Base-by-base conservation (phyloP, 768 basidiomycete species). In the Collybia mongolica region DNA sequence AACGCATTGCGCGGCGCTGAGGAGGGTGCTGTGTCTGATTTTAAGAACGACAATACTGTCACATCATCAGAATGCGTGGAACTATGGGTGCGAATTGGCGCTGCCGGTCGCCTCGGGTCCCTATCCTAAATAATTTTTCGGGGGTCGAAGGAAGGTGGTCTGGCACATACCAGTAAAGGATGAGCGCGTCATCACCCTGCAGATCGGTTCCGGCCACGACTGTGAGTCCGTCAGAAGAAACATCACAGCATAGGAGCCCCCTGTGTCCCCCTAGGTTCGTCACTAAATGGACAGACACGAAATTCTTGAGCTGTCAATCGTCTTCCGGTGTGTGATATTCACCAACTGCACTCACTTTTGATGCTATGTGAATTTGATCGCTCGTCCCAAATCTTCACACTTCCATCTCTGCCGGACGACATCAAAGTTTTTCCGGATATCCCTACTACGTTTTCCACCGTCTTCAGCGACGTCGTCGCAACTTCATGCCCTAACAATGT, bases 31-130 rank as follows among this genome's bases (percentile, higher is more conserved):
- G 46, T 54, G 0, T 69, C 59, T 0, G 70, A 58, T 38, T 58
- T 55, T 2, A 71, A 71, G 43, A 76, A 70, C 49, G 90, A 90
- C 46, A 96, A 66, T 4, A 81, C 74, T 0, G 94, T 96, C 49
- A 98, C 82, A 61, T 98, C 94, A 66, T 98, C 94, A 2, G 93
- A 95, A 61, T 98, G 94, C 0, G 92, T 93, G 2, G 88, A 90
- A 3, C 81, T 72, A 66, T 97, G 93, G n/a, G 72, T 74, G 26
- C 90, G 82, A 1, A 92, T 62, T 3, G 87, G 88, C 1, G 79
- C 74, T 1, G 72, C 75, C 8, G 92, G 83, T 47, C 83, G 81
- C n/a, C 94, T 82, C 17, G 87, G 86, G 65, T 98, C 94, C 91
- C 92, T 93, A 60, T 17, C 11, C 4, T 32, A 41, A 42, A 43